Evolutionary conservation across 495 filamentous ascomycete genomes (phyloP), one percentile per base, ranked within the genome.

Genomic region (Margaritispora aquatica): DNA sequence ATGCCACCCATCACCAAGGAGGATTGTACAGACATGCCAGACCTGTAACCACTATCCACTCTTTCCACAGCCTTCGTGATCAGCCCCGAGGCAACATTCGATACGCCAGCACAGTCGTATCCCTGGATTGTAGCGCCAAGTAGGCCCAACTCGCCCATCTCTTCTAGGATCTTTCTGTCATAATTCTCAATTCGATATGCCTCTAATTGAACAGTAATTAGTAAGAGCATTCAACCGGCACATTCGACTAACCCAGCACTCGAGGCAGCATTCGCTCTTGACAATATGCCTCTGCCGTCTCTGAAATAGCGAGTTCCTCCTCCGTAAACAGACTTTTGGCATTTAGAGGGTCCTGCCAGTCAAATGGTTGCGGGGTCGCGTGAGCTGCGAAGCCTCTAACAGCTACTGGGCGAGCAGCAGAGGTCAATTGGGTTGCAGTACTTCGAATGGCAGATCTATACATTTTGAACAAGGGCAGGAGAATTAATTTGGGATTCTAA

Each of bases 1-100:
- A 98, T 97, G n/a, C 87, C 89, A 17, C 91, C 93, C 95, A 98
- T 98, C 21, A 88, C 90, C 49, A 98, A 76, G 2, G 92, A 95
- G 60, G 88, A 92, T 73, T 98, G 94, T 11, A 98, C 94, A 17
- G 89, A 95, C 88, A 96, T 96, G 55, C 89, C 92, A 48, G 90
- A 96, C 15, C 94, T 84, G 71, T 98, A 98, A 38, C 94, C 94
- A 50, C 88, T 92, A 69, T 98, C 94, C 38, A 98, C 92, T 48
- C 94, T 83, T 75, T 98, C 94, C 11, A 98, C 95, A 62, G 94
- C 94, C 68, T 94, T 85, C 21, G 90, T 96, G 73, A 98, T 97
- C 57, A 98, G 76, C 17, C 94, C 95, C 1, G 88, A 88, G 0
- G 95, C 91, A 29, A 98, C 91, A 54, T 84, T 92, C 64, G 89